These are phyloP conservation scores for Pichia nanzhaoensis DNA, from an alignment of 805 yeast genomes.

Conservation along the genomic window DNA sequence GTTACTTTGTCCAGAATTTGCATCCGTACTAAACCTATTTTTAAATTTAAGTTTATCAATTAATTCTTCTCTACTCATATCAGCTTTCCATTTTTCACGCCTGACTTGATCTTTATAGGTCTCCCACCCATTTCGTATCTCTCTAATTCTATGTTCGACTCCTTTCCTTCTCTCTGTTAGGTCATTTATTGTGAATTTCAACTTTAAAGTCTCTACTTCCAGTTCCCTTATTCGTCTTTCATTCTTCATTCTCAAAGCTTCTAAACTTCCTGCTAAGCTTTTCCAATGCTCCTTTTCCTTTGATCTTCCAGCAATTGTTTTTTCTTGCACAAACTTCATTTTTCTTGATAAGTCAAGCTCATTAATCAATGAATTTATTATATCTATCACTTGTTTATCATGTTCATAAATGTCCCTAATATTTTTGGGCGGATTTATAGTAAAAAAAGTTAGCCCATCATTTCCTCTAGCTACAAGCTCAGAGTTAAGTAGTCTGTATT, in stretches of 20 bases:
- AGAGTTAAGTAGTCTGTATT: neutral
- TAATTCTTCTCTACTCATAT: conserved; percentile 5
- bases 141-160: conserved; percentile 10
- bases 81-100: conserved; percentile 18
- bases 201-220: conserved; percentile 17
- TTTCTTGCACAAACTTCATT: conserved; percentile 13
- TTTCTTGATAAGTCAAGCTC: conserved; percentile 19
- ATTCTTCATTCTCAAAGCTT: conserved; percentile 9
- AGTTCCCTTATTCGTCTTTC: conserved; percentile 18
- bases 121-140: conserved; percentile 17
- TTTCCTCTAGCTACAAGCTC: neutral
- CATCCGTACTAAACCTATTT: conserved; percentile 11
- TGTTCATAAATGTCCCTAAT: conserved; percentile 20
- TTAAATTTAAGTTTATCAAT: conserved; percentile 16
- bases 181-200: conserved; percentile 11
- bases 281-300: conserved; percentile 13
- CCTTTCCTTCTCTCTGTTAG: conserved; percentile 10
- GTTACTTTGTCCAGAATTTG: neutral
- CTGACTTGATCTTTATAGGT: conserved; percentile 17
- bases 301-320: conserved; percentile 12
- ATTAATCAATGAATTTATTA: conserved; percentile 22
- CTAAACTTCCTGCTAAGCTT: conserved; percentile 7
- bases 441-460: neutral
- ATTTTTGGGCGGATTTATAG: neutral
- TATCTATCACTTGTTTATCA: conserved; percentile 27